Conservation (phyloP, 2,329 filamentous ascomycete species). For the Diaporthe citri region DNA sequence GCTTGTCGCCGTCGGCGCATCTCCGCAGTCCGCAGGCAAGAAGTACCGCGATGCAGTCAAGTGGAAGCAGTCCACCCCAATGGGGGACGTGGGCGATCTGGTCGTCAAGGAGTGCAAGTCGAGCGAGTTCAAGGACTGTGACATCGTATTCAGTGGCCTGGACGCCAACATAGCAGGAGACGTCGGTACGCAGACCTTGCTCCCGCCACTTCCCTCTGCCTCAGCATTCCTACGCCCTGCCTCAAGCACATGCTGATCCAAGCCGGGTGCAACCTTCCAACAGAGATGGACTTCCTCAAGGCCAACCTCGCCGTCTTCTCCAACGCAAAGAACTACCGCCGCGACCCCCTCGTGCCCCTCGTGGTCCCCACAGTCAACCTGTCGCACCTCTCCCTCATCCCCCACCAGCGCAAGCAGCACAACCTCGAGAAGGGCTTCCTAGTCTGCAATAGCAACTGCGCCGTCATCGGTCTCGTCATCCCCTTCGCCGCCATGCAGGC, state of each 20-base stretch:
- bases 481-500: conserved; percentile 92
- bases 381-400: conserved; percentile 85
- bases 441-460: conserved; percentile 98
- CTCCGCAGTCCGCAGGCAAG: conserved; percentile 89
- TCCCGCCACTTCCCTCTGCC: neutral
- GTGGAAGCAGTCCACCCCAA: conserved; percentile 93
- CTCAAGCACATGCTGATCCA: conserved; percentile 22
- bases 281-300: conserved; percentile 91
- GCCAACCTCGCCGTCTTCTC: conserved; percentile 94
- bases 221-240: conserved; percentile 10
- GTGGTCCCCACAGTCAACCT: conserved; percentile 97
- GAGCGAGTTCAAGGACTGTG: conserved; percentile 87
- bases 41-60: conserved; percentile 93
- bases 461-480: conserved; percentile 95
- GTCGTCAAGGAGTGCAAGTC: conserved; percentile 88
- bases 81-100: conserved; percentile 83
- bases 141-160: conserved; percentile 92
- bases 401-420: conserved; percentile 84
- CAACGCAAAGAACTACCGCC: conserved; percentile 97
- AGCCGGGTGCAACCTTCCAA: conserved; percentile 33
- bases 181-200: conserved; percentile 72
- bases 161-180: conserved; percentile 94
- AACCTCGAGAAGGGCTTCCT: conserved; percentile 87
- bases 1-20: conserved; percentile 91
- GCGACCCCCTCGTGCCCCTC: conserved; percentile 89